These are phyloP conservation scores for Apium graveolens DNA, from an alignment of 129 eudicot genomes.

Conservation along the genomic window DNA sequence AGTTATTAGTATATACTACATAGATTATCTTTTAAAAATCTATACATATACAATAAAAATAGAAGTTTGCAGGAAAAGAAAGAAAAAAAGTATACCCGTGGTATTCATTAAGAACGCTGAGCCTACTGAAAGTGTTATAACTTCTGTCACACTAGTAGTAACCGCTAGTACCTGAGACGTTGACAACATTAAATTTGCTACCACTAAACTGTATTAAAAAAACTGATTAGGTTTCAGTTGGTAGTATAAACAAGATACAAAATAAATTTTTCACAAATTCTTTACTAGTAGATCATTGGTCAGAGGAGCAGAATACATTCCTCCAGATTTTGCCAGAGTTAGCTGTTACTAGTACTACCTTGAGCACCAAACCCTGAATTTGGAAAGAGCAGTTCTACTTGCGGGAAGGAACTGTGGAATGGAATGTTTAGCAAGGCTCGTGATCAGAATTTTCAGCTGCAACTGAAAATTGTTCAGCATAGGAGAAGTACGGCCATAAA, in stretches of 20 bases:
- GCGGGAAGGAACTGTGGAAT: constrained; percentile 74
- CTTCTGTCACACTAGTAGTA: too few species aligned
- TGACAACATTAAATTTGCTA: constrained; percentile 43
- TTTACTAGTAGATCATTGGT: constrained; percentile 70
- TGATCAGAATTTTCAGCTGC: constrained; percentile 58
- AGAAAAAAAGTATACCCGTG: too few species aligned
- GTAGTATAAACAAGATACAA: neutral
- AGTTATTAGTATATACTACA: too few species aligned
- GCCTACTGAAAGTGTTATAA: too few species aligned
- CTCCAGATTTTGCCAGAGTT: constrained; percentile 70
- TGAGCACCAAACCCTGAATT: constrained; percentile 48
- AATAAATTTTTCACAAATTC: neutral
- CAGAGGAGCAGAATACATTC: constrained; percentile 78
- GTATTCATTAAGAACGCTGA: too few species aligned
- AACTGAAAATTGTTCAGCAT: constrained; percentile 42
- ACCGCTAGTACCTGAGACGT: too few species aligned
- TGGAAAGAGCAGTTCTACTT: constrained; percentile 79
- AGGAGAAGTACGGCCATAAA: constrained; percentile 48
- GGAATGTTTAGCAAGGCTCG: constrained; percentile 72
- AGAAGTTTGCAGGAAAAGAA: too few species aligned
- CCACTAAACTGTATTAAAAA: constrained; percentile 44
- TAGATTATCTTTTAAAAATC: too few species aligned
- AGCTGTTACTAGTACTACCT: constrained; percentile 75
- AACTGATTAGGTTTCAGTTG: constrained; percentile 9
- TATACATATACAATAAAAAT: too few species aligned